Base-by-base conservation (phyloP, 1,284 basidiomycete genomes). In the Cryptococcus sp. region DNA sequence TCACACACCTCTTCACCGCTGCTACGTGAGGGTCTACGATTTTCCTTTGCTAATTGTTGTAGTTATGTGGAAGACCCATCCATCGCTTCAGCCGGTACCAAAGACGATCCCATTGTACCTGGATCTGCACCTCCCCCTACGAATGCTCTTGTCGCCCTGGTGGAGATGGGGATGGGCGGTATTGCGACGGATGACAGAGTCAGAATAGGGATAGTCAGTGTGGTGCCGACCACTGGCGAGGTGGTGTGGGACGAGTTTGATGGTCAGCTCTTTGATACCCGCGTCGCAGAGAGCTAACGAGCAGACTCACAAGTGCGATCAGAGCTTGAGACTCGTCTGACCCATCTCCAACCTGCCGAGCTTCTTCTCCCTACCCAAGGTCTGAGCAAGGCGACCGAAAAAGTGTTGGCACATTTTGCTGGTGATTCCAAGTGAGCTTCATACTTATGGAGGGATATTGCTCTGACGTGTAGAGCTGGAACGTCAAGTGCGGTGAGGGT, bases 211-310 rank as follows among this genome's bases (percentile, higher is more conserved):
- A 75, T 97, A 66, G 79, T 95, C 41, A 81, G 83, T 18, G 83
- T 97, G 16, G 82, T 84, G 45, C 87, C 91, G 0, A 83, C 83
- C 44, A 95, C 91, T 0, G 93, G 93, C 1, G 87, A 93, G 57
- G 83, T 97, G 2, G 76, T 91, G 1, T 97, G 88, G 81, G 94
- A 98, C 62, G 82, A 87, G 55, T 95, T 92, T 64, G 78, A 85
- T 45, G 88, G 87, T 85, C 54, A 50, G 68, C 50, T 36, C 2
- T 21, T 2, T 28, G n/a, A 39, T 11, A 9, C 16, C 26, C n/a
- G 12, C 10, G 16, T 50, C 16, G 43, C 40, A 36, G 31, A 42
- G 19, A 50, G 63, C 50, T 19, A 45, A 18, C 28, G 19, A 40
- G 26, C 60, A 85, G 89, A 93, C 67, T 81, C 81, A 2, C 74